phyloP scores from a whole-genome alignment of 352 stramenopile genomes.

The Pythium pyrilobum region DNA sequence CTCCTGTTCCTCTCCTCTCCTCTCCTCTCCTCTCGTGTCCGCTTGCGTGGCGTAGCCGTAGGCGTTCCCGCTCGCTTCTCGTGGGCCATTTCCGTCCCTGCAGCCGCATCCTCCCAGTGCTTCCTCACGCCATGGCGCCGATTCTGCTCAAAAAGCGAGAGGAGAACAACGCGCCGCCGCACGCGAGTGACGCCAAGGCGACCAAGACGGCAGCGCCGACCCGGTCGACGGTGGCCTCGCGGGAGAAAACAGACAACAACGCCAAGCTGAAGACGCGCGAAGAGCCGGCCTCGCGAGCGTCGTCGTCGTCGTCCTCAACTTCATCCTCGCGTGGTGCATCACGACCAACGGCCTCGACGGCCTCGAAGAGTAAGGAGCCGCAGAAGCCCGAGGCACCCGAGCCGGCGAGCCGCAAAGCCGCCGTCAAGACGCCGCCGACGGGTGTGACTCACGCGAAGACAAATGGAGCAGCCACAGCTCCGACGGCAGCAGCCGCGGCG shows the following conservation, averaged over 20 bases:
- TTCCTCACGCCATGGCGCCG: conserved; percentile 12
- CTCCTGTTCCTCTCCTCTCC: too few species aligned
- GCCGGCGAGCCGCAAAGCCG: conserved; percentile 11
- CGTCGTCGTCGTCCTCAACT: conserved; percentile 8
- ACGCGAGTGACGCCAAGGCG: not conserved
- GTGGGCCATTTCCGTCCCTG: too few species aligned
- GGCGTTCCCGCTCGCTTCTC: too few species aligned
- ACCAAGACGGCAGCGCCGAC: not conserved
- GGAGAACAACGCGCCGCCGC: conserved; percentile 10
- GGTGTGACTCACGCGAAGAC: not conserved
- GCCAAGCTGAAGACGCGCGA: conserved; percentile 8
- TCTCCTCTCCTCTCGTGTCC: too few species aligned
- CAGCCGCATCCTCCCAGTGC: not conserved
- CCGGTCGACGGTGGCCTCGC: not conserved
- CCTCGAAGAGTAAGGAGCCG: conserved; percentile 8
- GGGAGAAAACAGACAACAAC: conserved; percentile 15
- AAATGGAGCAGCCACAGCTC: not conserved
- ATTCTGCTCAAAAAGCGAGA: conserved; percentile 24
- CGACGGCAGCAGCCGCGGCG: not conserved
- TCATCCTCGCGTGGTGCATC: not conserved
- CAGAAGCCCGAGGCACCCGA: conserved; percentile 14
- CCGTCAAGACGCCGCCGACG: conserved; percentile 14
- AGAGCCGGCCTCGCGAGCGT: conserved; percentile 2
- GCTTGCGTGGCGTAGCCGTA: too few species aligned
- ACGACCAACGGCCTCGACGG: not conserved